Base-by-base conservation (phyloP, 768 basidiomycete species). In the Lactifluus subvellereus region DNA sequence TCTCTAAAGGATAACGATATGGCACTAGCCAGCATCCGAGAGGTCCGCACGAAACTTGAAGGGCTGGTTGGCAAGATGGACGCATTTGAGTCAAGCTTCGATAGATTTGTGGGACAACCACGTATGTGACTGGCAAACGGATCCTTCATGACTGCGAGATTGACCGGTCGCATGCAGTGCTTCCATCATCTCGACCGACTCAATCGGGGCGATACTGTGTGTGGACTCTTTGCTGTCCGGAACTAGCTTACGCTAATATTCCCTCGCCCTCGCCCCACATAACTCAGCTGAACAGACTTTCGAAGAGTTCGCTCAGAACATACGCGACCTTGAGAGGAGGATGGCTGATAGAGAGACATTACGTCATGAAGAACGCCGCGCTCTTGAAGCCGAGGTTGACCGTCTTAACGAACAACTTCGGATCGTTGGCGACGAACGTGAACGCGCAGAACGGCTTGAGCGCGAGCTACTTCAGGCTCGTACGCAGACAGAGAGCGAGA, bases 71-170 rank as follows among this genome's bases (percentile, higher is more conserved):
- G 72, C 40, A 86, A 85, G 72, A 91, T 97, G 85, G 91, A 94
- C 65, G 80, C 77, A 22, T 76, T 95, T 18, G 88, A 91, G 71
- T 72, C 82, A 0, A 86, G 86, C 1, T 94, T 97, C 69, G 93
- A 94, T 67, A 82, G 83, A 66, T 86, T 94, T 68, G 88, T 89
- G 9, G 89, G 93, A 72, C 83, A 87, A 54, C 89, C 89, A 61
- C 73, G 92, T 92, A 71, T 64, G 89, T 63, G 32, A 6, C 20
- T 33, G 30, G 5, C 33, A 13, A 13, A 22, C 43, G 16, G 33
- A 40, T 37, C 50, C 37, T 49, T 18, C n/a, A 4, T 16, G 32
- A 62, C 59, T 51, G 18, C 38, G 50, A 55, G 45, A 59, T 5
- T 48, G 57, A 55, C 20, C 20, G 38, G 62, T 61, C 20, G 42